Evolutionary conservation across 306 rosid genomes (phyloP), one percentile per base, ranked within the genome.

Genomic region (Casuarina glauca): DNA sequence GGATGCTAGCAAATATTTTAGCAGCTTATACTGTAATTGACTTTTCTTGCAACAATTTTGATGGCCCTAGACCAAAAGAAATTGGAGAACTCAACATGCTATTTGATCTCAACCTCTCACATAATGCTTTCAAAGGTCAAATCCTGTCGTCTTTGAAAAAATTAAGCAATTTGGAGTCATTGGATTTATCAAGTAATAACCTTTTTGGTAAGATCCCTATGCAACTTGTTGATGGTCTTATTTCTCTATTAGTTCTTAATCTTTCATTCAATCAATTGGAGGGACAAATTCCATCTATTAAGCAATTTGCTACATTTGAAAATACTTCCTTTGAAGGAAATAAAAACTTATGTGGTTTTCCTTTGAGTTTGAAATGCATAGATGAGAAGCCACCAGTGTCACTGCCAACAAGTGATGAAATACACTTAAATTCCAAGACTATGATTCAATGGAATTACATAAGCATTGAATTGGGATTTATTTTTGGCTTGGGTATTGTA

Each of bases 261-360:
- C 82, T 83, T 19, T 82, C 87, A 0, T 57, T 26, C 4, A 89
- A 87, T 75, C 82, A 69, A 6, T 44, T 83, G 2, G 78, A 5
- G 0, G 87, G 89, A 1, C 67, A 1, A 38, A 84, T 86, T 41
- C 83, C 83, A 0, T 32, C 41, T 1, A 55, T 86, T 4, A 78
- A 80, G 20, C 92, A 88, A 62, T 53, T 85, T 12, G 79, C 70
- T n/a, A 46, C 87, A 55, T 84, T 88, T 70, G 16, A 42, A 20
- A 43, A n/a, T 69, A 39, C 12, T 67, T 84, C 81, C 1, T 88
- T 68, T 2, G 3, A 0, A 61, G 87, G 90, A 0, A 88, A 89
- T 9, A 36, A 73, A 9, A 77, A 75, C 26, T 5, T 84, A 41
- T 86, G 61, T 49, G 86, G 92, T 1, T 74, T 74, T 39, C 87